These are phyloP conservation scores for Xylaria sp. DNA, from an alignment of 495 filamentous ascomycete genomes.

Conservation along the genomic window DNA sequence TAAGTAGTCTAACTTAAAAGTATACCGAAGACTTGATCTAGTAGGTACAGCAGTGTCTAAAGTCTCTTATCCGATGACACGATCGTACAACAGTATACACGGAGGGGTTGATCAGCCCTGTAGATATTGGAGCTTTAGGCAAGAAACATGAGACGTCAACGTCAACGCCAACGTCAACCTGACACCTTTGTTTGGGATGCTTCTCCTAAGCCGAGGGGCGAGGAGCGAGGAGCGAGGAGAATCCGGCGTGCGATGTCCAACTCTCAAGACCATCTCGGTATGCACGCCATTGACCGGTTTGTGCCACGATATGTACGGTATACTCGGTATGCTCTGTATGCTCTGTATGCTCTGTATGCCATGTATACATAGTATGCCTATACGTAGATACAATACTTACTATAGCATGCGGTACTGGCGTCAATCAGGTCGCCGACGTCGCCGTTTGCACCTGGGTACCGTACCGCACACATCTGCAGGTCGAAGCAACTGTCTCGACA, in stretches of 20 bases:
- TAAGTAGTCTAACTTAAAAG: too few relatives aligned
- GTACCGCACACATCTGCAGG: not conserved
- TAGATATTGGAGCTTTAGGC: slow-evolving; percentile 8
- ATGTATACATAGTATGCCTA: too few relatives aligned
- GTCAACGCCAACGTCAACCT: too few relatives aligned
- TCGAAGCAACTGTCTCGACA: slow-evolving; percentile 20
- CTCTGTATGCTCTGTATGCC: too few relatives aligned
- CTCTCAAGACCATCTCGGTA: not conserved
- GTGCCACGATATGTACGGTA: not conserved
- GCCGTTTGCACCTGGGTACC: slow-evolving; percentile 19
- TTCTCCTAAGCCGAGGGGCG: not conserved
- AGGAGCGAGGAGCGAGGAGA: too few relatives aligned
- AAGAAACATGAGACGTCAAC: not conserved
- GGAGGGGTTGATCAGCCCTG: slow-evolving; percentile 22
- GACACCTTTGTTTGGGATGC: not conserved
- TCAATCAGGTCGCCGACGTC: slow-evolving; percentile 25
- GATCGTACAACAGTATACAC: not conserved
- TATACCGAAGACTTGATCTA: not conserved
- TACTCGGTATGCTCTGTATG: too few relatives aligned
- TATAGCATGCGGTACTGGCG: slow-evolving; percentile 17
- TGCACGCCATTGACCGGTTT: slow-evolving; percentile 23
- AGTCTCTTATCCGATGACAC: not conserved
- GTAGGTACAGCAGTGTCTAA: not conserved
- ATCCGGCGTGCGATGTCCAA: slow-evolving; percentile 12
- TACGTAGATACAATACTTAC: too few relatives aligned